Evolutionary conservation across 768 basidiomycete species (phyloP).

Genomic region (Baorangia bicolor): DNA sequence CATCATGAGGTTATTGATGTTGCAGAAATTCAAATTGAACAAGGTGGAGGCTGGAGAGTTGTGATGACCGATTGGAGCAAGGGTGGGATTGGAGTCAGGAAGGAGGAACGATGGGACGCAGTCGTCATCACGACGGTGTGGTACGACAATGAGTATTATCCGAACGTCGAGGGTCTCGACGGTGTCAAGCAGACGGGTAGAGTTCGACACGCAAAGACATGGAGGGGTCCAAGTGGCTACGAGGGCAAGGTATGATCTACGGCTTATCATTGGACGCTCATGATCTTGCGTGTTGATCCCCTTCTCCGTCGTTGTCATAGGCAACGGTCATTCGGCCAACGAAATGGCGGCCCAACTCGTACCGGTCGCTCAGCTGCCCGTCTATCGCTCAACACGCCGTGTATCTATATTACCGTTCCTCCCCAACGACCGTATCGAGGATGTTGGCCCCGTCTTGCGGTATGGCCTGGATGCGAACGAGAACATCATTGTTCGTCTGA

Average conservation of each 20-base stretch:
- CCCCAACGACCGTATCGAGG: conserved; percentile 42
- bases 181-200: conserved; percentile 34
- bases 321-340: conserved; percentile 53
- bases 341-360: conserved; percentile 50
- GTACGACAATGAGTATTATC: too few relatives aligned
- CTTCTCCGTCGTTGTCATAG: conserved; percentile 40
- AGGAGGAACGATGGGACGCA: too few relatives aligned
- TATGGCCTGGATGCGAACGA: conserved; percentile 25
- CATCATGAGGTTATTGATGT: too few relatives aligned
- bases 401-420: conserved; percentile 43
- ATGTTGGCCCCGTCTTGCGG: conserved; percentile 40
- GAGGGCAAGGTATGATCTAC: conserved; percentile 29
- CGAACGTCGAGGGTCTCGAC: too few relatives aligned
- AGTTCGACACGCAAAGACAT: conserved; percentile 42
- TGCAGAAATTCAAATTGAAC: conserved; percentile 8
- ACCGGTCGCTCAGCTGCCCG: conserved; percentile 37
- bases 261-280: background rate
- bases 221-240: conserved; percentile 40
- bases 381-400: conserved; percentile 48
- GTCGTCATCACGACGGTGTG: too few relatives aligned
- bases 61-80: conserved; percentile 38
- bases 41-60: conserved; percentile 40
- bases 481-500: conserved; percentile 37
- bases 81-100: too few relatives aligned
- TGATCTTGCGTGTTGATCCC: background rate